phyloP scores from a whole-genome alignment of 1,284 basidiomycete genomes.

The Papiliotrema laurentii region DNA sequence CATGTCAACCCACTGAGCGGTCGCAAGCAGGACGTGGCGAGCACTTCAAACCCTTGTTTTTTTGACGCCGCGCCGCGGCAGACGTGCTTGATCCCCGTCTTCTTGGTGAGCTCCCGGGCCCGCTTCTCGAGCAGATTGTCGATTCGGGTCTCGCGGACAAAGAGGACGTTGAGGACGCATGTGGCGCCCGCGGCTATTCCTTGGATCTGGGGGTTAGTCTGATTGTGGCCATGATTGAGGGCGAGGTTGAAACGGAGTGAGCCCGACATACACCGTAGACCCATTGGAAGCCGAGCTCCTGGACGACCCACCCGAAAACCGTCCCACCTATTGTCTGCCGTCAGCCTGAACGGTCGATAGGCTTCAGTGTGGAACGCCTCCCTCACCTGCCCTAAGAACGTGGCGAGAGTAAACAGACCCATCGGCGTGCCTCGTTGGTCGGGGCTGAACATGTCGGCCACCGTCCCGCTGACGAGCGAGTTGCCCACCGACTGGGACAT shows the following conservation, averaged over 20 bases:
- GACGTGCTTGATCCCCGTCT: slow-evolving; percentile 43
- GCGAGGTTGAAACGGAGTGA: neutral
- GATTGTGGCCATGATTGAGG: neutral
- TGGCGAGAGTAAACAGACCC: slow-evolving; percentile 45
- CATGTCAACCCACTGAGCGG: slow-evolving; percentile 31
- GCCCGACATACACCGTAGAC: slow-evolving; percentile 32
- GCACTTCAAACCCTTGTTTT: slow-evolving; percentile 28
- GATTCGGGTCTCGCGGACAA: slow-evolving; percentile 46
- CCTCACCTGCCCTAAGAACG: slow-evolving; percentile 42
- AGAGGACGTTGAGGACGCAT: slow-evolving; percentile 29
- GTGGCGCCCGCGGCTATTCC: slow-evolving; percentile 25
- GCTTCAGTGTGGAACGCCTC: neutral
- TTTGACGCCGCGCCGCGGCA: slow-evolving; percentile 39
- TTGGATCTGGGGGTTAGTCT: slow-evolving; percentile 15
- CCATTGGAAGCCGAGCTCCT: slow-evolving; percentile 31
- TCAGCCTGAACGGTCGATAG: neutral
- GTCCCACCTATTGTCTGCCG: slow-evolving; percentile 19
- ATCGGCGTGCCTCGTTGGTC: slow-evolving; percentile 45
- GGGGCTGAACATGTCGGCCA: slow-evolving; percentile 45
- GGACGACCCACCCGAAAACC: slow-evolving; percentile 29
- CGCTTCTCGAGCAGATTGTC: slow-evolving; percentile 50
- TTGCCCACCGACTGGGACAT: slow-evolving; percentile 34
- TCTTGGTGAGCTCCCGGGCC: slow-evolving; percentile 41
- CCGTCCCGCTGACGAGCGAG: slow-evolving; percentile 41
- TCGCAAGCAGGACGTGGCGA: slow-evolving; percentile 38